These are phyloP conservation scores for Epipyxis sp. DNA, from an alignment of 108 stramenopile species.

Conservation along the genomic window DNA sequence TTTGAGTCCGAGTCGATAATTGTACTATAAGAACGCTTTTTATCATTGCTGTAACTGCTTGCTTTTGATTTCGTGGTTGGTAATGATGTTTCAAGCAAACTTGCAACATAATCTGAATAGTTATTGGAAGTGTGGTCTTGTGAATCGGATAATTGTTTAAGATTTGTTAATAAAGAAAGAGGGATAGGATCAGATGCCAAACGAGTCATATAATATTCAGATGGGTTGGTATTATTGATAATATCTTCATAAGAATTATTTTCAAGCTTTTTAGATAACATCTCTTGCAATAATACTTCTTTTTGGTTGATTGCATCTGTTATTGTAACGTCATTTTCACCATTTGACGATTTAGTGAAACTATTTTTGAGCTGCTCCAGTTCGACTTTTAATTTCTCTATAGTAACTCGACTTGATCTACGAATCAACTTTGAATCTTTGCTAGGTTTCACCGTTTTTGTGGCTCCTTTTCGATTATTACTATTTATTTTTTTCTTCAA, in stretches of 20 bases:
- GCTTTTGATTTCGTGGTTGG: background rate
- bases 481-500: too few relatives aligned
- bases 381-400: background rate
- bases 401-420: slow-evolving; percentile 15
- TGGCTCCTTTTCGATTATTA: background rate
- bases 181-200: background rate
- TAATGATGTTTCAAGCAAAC: background rate
- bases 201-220: background rate
- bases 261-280: background rate
- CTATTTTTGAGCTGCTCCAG: background rate
- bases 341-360: too few relatives aligned
- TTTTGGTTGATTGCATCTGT: slow-evolving; percentile 1
- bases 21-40: background rate
- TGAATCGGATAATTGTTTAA: background rate
- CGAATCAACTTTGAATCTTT: background rate
- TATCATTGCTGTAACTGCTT: background rate
- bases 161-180: background rate
- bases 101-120: background rate
- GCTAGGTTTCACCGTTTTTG: background rate
- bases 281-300: background rate
- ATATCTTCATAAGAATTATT: background rate
- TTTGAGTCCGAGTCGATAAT: background rate
- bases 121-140: too few relatives aligned
- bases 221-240: background rate
- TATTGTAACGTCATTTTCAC: background rate